Percentiles rank a stretch among this genome's conserved stretches.
phyloP scores from a whole-genome alignment of 2,329 filamentous ascomycete species.

The Neocucurbitaria cava region DNA sequence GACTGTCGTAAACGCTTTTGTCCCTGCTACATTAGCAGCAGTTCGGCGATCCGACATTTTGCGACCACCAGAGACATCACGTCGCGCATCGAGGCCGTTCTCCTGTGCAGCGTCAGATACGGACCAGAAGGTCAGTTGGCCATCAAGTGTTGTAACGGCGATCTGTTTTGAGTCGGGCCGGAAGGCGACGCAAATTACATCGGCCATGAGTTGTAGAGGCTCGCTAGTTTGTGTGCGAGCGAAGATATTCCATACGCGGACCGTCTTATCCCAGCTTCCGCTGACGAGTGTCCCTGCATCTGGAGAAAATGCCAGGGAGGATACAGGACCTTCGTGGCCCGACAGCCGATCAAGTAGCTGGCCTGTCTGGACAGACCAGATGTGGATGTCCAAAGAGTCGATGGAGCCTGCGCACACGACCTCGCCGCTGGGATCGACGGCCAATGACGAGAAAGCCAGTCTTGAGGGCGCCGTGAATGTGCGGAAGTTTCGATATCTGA shows the following conservation, averaged over 20 bases:
- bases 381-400: slow-evolving; percentile 96
- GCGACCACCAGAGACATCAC: slow-evolving; percentile 91
- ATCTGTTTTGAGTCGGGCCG: slow-evolving; percentile 91
- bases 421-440: slow-evolving; percentile 96
- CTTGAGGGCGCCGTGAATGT: slow-evolving; percentile 95
- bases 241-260: slow-evolving; percentile 96
- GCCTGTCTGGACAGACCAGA: slow-evolving; percentile 98
- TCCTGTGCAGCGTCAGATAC: slow-evolving; percentile 87
- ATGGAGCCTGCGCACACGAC: slow-evolving; percentile 94
- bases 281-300: slow-evolving; percentile 85
- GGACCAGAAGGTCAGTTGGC: slow-evolving; percentile 94
- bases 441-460: slow-evolving; percentile 90
- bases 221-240: slow-evolving; percentile 93
- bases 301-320: slow-evolving; percentile 84
- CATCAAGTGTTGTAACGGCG: slow-evolving; percentile 90
- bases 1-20: slow-evolving; percentile 88
- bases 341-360: slow-evolving; percentile 89
- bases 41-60: slow-evolving; percentile 87
- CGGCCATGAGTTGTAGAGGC: slow-evolving; percentile 87
- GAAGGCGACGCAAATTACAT: slow-evolving; percentile 85
- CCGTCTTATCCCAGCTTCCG: slow-evolving; percentile 96
- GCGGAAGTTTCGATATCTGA: slow-evolving; percentile 94
- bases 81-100: slow-evolving; percentile 83
- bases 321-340: slow-evolving; percentile 93
- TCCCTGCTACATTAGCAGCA: slow-evolving; percentile 87